Base-by-base conservation (phyloP, 805 yeast genomes). In the Phaffomyces thermotolerans region DNA sequence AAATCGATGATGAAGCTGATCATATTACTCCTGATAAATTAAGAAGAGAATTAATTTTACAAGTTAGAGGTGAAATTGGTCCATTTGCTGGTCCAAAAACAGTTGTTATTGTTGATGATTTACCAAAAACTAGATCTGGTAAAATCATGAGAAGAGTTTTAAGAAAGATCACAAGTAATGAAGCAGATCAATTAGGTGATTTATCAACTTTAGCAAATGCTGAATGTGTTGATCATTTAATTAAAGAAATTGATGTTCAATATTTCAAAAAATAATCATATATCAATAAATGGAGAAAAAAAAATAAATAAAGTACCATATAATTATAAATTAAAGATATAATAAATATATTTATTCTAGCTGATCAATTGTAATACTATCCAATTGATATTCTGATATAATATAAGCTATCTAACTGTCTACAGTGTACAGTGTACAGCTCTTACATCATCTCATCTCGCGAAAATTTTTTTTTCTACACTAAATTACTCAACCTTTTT, bases 101-200 rank as follows among this genome's bases (percentile, higher is more conserved):
- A 40, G 81, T 90, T 46, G 71, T 83, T 55, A 69, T 90, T 47
- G 95, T 91, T 44, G 82, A 79, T 48, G 98, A 93, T 62, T 78
- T 93, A 65, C 99, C 99, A 68, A 93, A 91, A 78, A 93, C 99
- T 22, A 81, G 99, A 71, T 88, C 96, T 10, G 99, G 99, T 56
- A 93, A 93, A 76, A 91, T 93, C 62, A 91, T 93, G 95, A 85
- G 99, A 75, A 86, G 99, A 73, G 84, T 93, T 50, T 76, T 93
- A 67, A 83, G 99, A 70, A 93, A 93, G 71, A 78, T 91, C 48
- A 81, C 89, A 44, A 81, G 93, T 41, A 90, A 91, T 53, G 97
- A 91, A 72, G 95, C 83, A 53, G 95, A 86, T 53, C 86, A 83
- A 62, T 75, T 93, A 54, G 99, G 99, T 51, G 99, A 91, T 63